Conservation (phyloP, 148 eudicot genomes). For the Pharnaceum exiguum region DNA sequence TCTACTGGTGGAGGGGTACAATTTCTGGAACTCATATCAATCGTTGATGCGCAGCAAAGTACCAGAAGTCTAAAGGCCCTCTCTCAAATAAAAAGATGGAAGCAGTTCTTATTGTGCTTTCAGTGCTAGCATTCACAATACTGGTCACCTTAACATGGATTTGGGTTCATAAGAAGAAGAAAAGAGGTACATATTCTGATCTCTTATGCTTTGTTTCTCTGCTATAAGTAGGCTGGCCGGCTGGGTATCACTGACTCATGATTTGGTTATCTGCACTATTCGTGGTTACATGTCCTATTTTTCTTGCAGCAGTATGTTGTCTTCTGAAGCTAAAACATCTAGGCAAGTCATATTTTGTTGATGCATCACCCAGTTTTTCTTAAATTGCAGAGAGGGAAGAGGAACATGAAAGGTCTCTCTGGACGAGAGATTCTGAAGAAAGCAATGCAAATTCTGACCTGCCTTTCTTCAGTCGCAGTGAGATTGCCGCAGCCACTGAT, state of each 20-base stretch:
- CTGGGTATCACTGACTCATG: no score
- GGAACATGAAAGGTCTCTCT: constrained; percentile 13
- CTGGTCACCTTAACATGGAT: constrained; percentile 1
- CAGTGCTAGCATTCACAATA: constrained; percentile 13
- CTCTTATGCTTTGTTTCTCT: background rate
- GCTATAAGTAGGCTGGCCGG: no score
- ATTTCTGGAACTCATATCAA: background rate
- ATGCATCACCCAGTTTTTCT: background rate
- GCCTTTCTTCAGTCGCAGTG: constrained; percentile 26
- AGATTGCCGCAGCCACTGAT: constrained; percentile 28
- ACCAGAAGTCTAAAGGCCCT: constrained; percentile 5
- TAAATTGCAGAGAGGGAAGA: constrained; percentile 20
- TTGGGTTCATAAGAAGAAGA: constrained; percentile 24
- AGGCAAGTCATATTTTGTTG: background rate
- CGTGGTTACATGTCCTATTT: no score
- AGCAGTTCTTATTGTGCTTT: constrained; percentile 16
- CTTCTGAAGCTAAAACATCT: background rate
- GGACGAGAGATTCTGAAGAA: constrained; percentile 23
- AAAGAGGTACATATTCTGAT: constrained; percentile 23
- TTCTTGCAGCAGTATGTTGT: no score
- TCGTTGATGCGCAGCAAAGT: constrained; percentile 21
- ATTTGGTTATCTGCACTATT: no score
- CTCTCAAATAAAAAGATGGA: constrained; percentile 13
- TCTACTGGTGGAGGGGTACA: background rate
- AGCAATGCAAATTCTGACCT: constrained; percentile 26